Evolutionary conservation across 2,329 filamentous ascomycete genomes (phyloP), one percentile per base, ranked within the genome.

Genomic region (Dactylellina drechsleri): DNA sequence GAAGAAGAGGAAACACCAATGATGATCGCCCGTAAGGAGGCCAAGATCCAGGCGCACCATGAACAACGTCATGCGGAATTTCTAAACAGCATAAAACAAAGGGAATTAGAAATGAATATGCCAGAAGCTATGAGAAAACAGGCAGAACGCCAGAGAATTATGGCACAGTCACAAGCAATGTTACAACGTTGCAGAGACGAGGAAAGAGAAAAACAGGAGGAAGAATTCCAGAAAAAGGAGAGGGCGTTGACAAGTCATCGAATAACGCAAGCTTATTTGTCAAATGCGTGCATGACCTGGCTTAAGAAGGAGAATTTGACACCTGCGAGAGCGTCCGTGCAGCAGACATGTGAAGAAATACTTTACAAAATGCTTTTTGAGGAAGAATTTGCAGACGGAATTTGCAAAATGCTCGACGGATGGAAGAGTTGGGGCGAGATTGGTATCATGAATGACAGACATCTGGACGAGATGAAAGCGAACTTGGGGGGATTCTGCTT

Each of bases 361-460:
- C 80, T 88, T 8, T 85, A 86, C 77, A 82, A 83, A 40, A 87
- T 87, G 85, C 82, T 88, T 0, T 82, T 84, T 1, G 84, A 87
- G 47, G 82, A 82, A 10, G 79, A 81, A 65, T 85, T 85, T 56
- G 78, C 86, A 0, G 77, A 78, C 0, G 78, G 78, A 0, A 71
- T 87, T 1, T 84, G 82, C 71, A 77, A 79, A 36, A 83, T 86
- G 79, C 78, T 88, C 36, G 85, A 87, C 67, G 78, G 79, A 45
- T 88, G 86, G 86, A 86, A 84, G 79, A 81, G 82, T 0, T 88
- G 86, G 85, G 83, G 85, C 1, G 85, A 87, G 31, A 84, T 85
- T 66, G 85, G 85, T 6, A 86, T 86, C 6, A 86, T 88, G 84
- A 76, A 76, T n/a, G 72, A 76, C 52, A 65, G 72, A 31, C 72